Conservation (phyloP, 2,329 filamentous ascomycete species). For the Juglanconis oblonga region DNA sequence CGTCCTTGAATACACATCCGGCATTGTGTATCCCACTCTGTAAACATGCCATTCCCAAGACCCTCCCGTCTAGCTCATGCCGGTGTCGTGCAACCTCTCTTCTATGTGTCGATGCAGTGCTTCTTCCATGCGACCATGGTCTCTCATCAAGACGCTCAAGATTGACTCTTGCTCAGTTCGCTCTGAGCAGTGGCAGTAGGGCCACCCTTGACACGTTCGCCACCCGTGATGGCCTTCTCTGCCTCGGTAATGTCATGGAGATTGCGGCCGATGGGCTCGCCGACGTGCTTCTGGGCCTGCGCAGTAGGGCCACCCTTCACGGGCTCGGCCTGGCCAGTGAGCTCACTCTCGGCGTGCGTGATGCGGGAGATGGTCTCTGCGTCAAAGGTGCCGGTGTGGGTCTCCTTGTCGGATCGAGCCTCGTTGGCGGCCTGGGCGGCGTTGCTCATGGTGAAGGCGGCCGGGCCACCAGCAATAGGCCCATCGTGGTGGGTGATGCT, state of each 20-base stretch:
- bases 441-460: constrained; percentile 31
- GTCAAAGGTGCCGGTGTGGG: constrained; percentile 23
- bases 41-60: too few species aligned
- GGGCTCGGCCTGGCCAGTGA: constrained; percentile 34
- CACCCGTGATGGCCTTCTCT: constrained; percentile 37
- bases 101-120: too few species aligned
- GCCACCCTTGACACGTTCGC: constrained; percentile 31
- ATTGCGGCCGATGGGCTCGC: constrained; percentile 31
- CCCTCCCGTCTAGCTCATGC: too few species aligned
- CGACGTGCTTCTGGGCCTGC: constrained; percentile 36
- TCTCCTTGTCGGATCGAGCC: neutral
- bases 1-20: too few species aligned
- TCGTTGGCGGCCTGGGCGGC: constrained; percentile 2
- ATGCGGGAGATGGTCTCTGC: constrained; percentile 35
- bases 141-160: neutral
- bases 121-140: too few species aligned
- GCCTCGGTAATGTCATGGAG: constrained; percentile 39
- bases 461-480: constrained; percentile 32
- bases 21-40: too few species aligned
- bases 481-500: constrained; percentile 30
- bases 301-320: constrained; percentile 37
- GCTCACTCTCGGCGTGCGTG: constrained; percentile 35
- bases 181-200: constrained; percentile 37
- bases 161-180: constrained; percentile 23
- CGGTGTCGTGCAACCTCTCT: too few species aligned